A percentile compares a stretch with the other conserved stretches of the same genome.
Evolutionary conservation across 257 asterid species (phyloP).

Genomic region (Asclepias syriaca): DNA sequence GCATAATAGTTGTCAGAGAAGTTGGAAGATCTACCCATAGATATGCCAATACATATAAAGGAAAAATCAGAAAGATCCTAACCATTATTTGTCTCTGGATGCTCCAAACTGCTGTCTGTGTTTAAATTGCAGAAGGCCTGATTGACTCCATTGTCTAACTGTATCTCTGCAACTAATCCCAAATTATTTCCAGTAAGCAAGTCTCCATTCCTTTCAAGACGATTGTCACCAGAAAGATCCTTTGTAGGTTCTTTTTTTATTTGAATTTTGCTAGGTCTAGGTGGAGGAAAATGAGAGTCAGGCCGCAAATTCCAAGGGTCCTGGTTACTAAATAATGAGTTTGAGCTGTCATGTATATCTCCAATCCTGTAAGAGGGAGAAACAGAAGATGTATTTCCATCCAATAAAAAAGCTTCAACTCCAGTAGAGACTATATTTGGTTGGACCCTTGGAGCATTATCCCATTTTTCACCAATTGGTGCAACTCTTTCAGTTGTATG

Average conservation of each 20-base stretch:
- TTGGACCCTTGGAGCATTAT: constrained; percentile 38
- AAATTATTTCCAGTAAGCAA: constrained; percentile 26
- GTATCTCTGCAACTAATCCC: constrained; percentile 31
- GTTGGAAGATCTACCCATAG: background rate
- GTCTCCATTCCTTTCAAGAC: constrained; percentile 27
- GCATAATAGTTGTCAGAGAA: constrained; percentile 18
- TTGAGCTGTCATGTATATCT: constrained; percentile 46
- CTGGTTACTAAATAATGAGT: constrained; percentile 62
- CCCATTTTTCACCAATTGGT: constrained; percentile 43
- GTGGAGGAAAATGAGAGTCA: constrained; percentile 74
- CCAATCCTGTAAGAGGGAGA: constrained; percentile 42
- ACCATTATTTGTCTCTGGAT: constrained; percentile 52
- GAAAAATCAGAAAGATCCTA: constrained; percentile 2
- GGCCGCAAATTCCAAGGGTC: constrained; percentile 75
- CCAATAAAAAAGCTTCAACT: constrained; percentile 30
- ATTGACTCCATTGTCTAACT: constrained; percentile 36
- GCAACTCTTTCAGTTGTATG: constrained; percentile 34
- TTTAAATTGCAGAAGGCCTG: constrained; percentile 41
- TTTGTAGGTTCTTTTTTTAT: constrained; percentile 46
- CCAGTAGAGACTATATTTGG: constrained; percentile 34
- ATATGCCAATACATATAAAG: background rate
- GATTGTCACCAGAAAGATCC: constrained; percentile 37
- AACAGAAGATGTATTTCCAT: constrained; percentile 31
- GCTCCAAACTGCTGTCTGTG: constrained; percentile 36
- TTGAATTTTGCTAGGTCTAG: constrained; percentile 65